Percentiles rank a stretch among this genome's conserved stretches.
Evolutionary conservation across 768 basidiomycete genomes (phyloP).

Genomic region (Phlebiopsis flavidoalba): DNA sequence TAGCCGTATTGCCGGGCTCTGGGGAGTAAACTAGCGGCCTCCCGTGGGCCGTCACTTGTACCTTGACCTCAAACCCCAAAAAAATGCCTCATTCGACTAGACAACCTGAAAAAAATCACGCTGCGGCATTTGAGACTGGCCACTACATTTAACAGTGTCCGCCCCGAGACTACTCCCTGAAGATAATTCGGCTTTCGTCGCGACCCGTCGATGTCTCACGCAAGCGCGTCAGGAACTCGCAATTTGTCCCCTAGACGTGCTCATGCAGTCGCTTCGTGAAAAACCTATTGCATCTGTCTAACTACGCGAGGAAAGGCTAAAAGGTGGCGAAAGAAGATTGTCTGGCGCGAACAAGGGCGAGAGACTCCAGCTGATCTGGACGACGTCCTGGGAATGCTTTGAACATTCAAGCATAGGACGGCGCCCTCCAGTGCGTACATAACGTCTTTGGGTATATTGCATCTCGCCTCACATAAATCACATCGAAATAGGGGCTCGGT

Average conservation of each 20-base stretch:
- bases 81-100: not conserved
- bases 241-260: conserved; percentile 50
- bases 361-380: conserved; percentile 60
- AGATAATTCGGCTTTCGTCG: not conserved
- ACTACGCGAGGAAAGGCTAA: conserved; percentile 73
- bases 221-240: conserved; percentile 31
- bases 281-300: conserved; percentile 81
- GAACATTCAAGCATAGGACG: conserved; percentile 66
- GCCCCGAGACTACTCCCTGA: not conserved
- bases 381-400: conserved; percentile 58
- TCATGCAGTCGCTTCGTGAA: conserved; percentile 79
- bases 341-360: conserved; percentile 79
- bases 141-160: not conserved
- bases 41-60: not conserved
- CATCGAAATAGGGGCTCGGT: conserved; percentile 61
- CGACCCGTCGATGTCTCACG: conserved; percentile 15
- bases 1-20: not conserved
- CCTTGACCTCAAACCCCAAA: not conserved
- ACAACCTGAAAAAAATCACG: not conserved
- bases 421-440: conserved; percentile 62
- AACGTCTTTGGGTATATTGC: not conserved
- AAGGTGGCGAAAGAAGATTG: conserved; percentile 70
- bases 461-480: not conserved
- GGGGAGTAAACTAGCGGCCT: not conserved
- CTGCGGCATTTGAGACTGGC: no score